A percentile compares a stretch with the other conserved stretches of the same genome.
Evolutionary conservation across 495 filamentous ascomycete genomes (phyloP).

Genomic region (Annulohypoxylon stygium): DNA sequence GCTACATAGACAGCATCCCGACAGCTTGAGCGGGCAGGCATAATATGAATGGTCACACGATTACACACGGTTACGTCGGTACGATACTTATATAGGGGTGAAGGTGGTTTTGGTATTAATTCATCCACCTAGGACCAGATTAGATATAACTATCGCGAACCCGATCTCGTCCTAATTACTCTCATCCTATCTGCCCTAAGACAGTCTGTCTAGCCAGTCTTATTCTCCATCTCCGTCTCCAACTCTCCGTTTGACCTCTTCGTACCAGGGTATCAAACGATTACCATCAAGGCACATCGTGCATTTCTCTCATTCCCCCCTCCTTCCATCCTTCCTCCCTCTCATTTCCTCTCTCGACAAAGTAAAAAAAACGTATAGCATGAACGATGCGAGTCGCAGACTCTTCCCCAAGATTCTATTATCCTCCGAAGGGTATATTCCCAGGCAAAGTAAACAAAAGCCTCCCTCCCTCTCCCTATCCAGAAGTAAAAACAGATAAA

Average conservation of each 20-base stretch:
- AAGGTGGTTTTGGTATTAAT: conserved; percentile 15
- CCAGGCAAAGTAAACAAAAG: conserved; percentile 17
- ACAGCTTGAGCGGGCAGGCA: conserved; percentile 17
- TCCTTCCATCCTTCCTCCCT: background rate
- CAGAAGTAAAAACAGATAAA: conserved; percentile 21
- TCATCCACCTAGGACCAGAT: conserved; percentile 28
- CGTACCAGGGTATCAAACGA: conserved; percentile 23
- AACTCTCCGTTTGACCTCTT: conserved; percentile 1
- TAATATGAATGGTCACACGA: conserved; percentile 39
- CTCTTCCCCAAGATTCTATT: conserved; percentile 28
- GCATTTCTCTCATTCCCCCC: background rate
- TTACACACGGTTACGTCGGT: conserved; percentile 18
- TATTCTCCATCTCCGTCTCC: background rate
- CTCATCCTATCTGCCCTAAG: background rate
- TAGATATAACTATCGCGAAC: conserved; percentile 35
- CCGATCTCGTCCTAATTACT: conserved; percentile 15
- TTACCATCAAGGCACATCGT: conserved; percentile 39
- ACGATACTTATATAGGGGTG: conserved; percentile 14
- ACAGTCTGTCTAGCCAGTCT: background rate
- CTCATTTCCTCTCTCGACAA: conserved; percentile 4
- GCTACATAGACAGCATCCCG: conserved; percentile 36
- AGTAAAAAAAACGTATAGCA: conserved; percentile 20
- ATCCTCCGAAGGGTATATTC: conserved; percentile 43
- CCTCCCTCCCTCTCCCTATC: background rate
- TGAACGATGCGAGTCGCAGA: conserved; percentile 46